phyloP scores from a whole-genome alignment of 225 moss, liverwort and hornwort species.

The Pseudisothecium myosuroides region DNA sequence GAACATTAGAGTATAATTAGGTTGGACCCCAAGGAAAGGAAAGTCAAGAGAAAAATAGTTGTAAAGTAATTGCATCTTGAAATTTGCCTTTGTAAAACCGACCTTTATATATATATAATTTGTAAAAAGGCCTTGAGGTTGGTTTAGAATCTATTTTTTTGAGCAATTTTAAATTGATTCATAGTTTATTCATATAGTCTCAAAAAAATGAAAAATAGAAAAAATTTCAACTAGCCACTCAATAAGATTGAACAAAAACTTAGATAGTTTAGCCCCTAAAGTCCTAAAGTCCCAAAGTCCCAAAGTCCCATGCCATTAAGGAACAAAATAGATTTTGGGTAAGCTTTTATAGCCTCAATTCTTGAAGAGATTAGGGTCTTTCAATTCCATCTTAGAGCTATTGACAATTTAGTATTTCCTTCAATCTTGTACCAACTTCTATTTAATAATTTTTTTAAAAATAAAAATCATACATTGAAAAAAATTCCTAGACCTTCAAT shows the following conservation, averaged over 20 bases:
- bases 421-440: too few species aligned
- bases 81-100: rapidly evolving
- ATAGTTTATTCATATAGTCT: neutral
- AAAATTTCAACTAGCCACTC: neutral
- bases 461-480: too few species aligned
- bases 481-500: too few species aligned
- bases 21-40: neutral
- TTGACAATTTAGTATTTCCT: too few species aligned
- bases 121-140: rapidly evolving
- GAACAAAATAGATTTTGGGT: too few species aligned
- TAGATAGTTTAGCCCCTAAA: neutral
- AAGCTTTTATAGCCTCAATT: too few species aligned
- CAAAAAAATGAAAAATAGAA: neutral
- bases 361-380: too few species aligned
- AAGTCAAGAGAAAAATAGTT: neutral
- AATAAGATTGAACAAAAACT: neutral
- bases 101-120: rapidly evolving
- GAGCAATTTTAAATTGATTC: neutral
- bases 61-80: neutral
- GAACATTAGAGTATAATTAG: neutral
- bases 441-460: too few species aligned
- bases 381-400: too few species aligned
- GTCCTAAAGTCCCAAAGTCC: too few species aligned
- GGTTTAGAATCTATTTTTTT: neutral
- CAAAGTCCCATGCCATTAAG: too few species aligned